These are phyloP conservation scores for Hypoxylon sp. DNA, from an alignment of 2,329 filamentous ascomycete genomes.

Conservation along the genomic window DNA sequence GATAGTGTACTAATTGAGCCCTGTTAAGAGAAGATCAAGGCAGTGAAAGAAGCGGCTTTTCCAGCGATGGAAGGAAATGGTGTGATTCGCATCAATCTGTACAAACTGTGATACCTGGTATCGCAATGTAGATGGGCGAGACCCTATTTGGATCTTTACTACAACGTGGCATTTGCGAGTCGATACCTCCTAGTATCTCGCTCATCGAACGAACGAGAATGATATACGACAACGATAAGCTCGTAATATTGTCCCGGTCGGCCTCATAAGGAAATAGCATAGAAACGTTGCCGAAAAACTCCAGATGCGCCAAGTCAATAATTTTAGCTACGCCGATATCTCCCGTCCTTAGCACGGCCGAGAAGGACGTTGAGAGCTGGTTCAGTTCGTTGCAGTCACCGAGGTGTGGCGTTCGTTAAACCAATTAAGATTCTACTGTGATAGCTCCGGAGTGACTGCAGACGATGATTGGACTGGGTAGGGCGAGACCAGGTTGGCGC, in stretches of 20 bases:
- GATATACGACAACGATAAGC: conserved; percentile 15
- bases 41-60: conserved; percentile 14
- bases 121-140: conserved; percentile 7
- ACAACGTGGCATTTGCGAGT: conserved; percentile 14
- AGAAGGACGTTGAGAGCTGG: conserved; percentile 26
- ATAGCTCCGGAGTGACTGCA: conserved; percentile 31
- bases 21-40: conserved; percentile 15
- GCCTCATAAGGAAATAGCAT: conserved; percentile 2
- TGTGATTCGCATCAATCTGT: conserved; percentile 19
- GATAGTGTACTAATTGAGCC: conserved; percentile 18
- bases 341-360: conserved; percentile 40
- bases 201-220: conserved; percentile 17
- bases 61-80: conserved; percentile 9
- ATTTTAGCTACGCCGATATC: conserved; percentile 31
- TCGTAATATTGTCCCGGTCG: conserved; percentile 18
- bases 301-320: conserved; percentile 24
- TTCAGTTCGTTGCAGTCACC: conserved; percentile 36
- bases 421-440: conserved; percentile 35
- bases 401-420: conserved; percentile 38
- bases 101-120: conserved; percentile 12
- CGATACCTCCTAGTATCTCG: conserved; percentile 14
- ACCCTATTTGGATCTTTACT: conserved; percentile 3
- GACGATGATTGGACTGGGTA: conserved; percentile 32
- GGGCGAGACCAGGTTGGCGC: conserved; percentile 26
- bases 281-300: conserved; percentile 19